Base-by-base conservation (phyloP, 768 basidiomycete species). In the Tulasnella sp. region DNA sequence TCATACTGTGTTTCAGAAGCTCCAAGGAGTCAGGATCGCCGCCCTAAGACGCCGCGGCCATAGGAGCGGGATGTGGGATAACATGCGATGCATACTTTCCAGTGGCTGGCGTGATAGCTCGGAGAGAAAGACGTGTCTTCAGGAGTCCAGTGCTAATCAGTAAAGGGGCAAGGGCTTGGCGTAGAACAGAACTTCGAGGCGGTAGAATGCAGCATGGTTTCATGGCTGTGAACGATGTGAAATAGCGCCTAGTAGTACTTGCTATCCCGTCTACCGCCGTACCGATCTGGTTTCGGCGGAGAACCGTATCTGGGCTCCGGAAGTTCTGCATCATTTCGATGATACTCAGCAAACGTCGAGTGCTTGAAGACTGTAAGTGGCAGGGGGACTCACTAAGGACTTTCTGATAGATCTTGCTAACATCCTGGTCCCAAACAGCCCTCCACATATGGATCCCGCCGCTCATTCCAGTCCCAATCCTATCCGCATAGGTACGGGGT, bases 1-100 rank as follows among this genome's bases (percentile, higher is more conserved):
- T 74, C 75, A 97, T 90, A 63, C 96, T 87, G 67, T 94, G 86
- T 67, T 91, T 82, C 55, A 99, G 80, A 51, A 98, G 79, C 0
- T 80, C 53, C 0, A 89, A 92, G n/a, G n/a, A n/a, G n/a, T n/a
- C n/a, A n/a, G n/a, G n/a, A n/a, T n/a, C n/a, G n/a, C n/a, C n/a
- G n/a, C n/a, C n/a, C n/a, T n/a, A n/a, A n/a, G n/a, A n/a, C n/a
- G n/a, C n/a, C n/a, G n/a, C n/a, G n/a, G n/a, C n/a, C n/a, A n/a
- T n/a, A n/a, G n/a, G n/a, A n/a, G n/a, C n/a, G n/a, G n/a, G n/a
- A n/a, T n/a, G n/a, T n/a, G n/a, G n/a, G n/a, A n/a, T n/a, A n/a
- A n/a, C n/a, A n/a, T n/a, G n/a, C n/a, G n/a, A n/a, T n/a, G n/a
- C n/a, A n/a, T n/a, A n/a, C n/a, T n/a, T n/a, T n/a, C n/a, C n/a